phyloP scores from a whole-genome alignment of 441 rosid genomes.

The Pelargonium citronellum region DNA sequence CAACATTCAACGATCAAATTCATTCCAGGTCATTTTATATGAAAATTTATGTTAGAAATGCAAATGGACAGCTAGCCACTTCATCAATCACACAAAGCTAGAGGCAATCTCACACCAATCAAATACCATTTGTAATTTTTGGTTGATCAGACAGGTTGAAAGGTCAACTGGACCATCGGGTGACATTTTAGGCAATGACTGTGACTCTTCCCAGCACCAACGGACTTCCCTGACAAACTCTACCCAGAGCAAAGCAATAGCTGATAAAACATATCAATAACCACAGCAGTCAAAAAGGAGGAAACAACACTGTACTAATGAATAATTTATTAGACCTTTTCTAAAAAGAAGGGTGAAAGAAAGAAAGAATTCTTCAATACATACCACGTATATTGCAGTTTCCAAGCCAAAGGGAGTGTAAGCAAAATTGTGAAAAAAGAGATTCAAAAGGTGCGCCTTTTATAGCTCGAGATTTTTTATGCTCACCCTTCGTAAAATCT shows the following conservation, averaged over 20 bases:
- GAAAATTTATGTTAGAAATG: neutral
- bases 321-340: neutral
- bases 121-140: conserved; percentile 90
- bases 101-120: conserved; percentile 11
- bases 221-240: conserved; percentile 97
- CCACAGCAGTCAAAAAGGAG: conserved; percentile 19
- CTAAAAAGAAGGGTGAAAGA: neutral
- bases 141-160: conserved; percentile 80
- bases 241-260: conserved; percentile 90
- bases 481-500: conserved; percentile 50
- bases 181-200: conserved; percentile 73
- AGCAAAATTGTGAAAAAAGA: conserved; percentile 83
- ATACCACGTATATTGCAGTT: conserved; percentile 92
- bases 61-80: neutral
- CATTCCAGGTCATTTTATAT: neutral
- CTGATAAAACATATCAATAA: conserved; percentile 37
- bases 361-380: conserved; percentile 23
- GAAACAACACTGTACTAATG: conserved; percentile 11
- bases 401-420: conserved; percentile 84
- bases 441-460: conserved; percentile 81
- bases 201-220: conserved; percentile 98
- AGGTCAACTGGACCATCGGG: conserved; percentile 64
- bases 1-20: neutral
- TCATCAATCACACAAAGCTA: conserved; percentile 3
- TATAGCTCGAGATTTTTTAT: conserved; percentile 69